A percentile compares a stretch with the other conserved stretches of the same genome.
phyloP scores from a whole-genome alignment of 441 rosid genomes.

The Populus hybrid region DNA sequence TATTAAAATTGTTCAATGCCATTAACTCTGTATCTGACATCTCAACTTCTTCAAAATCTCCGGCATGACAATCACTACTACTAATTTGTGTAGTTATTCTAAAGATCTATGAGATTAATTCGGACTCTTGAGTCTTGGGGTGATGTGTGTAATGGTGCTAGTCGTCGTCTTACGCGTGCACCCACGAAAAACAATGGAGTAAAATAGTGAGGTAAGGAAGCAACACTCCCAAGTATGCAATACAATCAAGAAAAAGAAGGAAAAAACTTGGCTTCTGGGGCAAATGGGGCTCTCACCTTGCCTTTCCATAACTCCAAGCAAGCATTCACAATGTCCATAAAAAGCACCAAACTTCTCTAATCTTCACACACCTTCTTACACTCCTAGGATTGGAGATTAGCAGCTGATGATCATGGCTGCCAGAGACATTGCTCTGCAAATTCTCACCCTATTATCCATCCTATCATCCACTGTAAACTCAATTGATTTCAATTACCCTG shows the following conservation, averaged over 20 bases:
- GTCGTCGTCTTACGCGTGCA: constrained; percentile 11
- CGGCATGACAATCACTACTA: too few species aligned
- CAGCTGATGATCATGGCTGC: constrained; percentile 24
- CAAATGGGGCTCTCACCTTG: constrained; percentile 15
- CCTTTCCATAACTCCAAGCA: constrained; percentile 32
- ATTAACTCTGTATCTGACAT: too few species aligned
- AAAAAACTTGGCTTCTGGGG: constrained; percentile 32
- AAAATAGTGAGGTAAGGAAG: neutral
- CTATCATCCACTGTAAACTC: constrained; percentile 28
- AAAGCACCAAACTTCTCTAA: constrained; percentile 2
- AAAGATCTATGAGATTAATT: neutral
- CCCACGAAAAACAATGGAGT: constrained; percentile 23
- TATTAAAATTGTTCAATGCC: too few species aligned
- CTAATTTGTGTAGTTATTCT: neutral
- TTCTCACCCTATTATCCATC: constrained; percentile 22
- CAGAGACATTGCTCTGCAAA: constrained; percentile 6
- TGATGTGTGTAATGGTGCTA: neutral
- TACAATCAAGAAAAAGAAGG: constrained; percentile 5
- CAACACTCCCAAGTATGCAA: constrained; percentile 20
- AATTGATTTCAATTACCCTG: constrained; percentile 44
- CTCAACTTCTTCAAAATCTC: too few species aligned
- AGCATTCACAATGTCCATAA: constrained; percentile 20
- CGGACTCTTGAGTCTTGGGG: neutral
- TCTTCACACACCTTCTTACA: neutral
- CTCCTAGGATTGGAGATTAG: neutral